Evolutionary conservation across 1,139 yeast genomes (phyloP), one percentile per base, ranked within the genome.

Genomic region (Lodderomyces elongisporus): DNA sequence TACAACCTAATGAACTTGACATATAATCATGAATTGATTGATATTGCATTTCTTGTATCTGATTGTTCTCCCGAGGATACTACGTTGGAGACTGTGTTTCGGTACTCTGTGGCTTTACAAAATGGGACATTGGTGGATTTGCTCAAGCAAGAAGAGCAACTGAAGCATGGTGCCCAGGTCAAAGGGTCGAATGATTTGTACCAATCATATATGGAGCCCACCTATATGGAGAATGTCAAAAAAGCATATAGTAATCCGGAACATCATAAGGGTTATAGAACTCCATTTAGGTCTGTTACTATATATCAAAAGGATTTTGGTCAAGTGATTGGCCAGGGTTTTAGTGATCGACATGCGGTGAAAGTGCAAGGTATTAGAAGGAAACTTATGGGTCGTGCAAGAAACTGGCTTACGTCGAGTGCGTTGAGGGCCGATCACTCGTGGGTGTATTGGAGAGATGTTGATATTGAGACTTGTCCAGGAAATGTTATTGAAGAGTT

Each of bases 371-470:
- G 94, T 12, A 81, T 85, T 25, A 72, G 96, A 48, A 67, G 96
- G 42, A 85, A 84, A 52, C 60, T 85, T 42, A 85, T 87, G 95
- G 95, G 94, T 2, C 67, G 93, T 39, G 95, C 95, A 3, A 70
- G 96, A 55, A 87, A 87, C 56, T 87, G 94, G 93, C 63, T 87
- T 33, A 74, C 89, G 3, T 70, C 85, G 2, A 73, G 77, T 28
- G 88, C 95, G 1, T 62, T 87, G 41, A 74, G 79, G 48, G 88
- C 95, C 1, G 81, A 85, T 50, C 96, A 87, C 56, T 80, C 93
- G 2, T 87, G 95, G 95, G 95, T 87, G 9, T 83, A 85, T 53
- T 87, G 96, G 96, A 70, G 95, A 58, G 96, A 87, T 55, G 95
- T 79, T 3, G 96, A 87, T 54, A 80, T 87, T 36, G 95, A 85